phyloP scores from a whole-genome alignment of 2,329 filamentous ascomycete genomes.

The Rutstroemia sp. region DNA sequence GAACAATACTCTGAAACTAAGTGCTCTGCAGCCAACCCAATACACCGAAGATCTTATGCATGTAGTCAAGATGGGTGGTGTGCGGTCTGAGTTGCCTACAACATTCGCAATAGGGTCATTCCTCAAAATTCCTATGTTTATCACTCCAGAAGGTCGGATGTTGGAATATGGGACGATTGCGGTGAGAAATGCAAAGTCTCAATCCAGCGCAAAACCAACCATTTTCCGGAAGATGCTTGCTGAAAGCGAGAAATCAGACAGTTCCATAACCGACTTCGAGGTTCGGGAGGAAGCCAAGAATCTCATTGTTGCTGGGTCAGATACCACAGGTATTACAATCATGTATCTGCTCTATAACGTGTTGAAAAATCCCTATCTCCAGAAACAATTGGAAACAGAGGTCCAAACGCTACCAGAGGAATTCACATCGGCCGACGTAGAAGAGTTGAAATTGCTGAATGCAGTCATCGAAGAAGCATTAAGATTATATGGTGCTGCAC shows the following conservation, averaged over 20 bases:
- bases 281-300: neutral
- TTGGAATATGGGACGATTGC: neutral
- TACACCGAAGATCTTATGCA: neutral
- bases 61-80: accelerated
- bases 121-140: neutral
- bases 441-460: constrained; percentile 26
- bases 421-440: constrained; percentile 9
- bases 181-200: constrained; percentile 23
- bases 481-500: constrained; percentile 30
- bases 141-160: accelerated
- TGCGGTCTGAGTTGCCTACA: neutral
- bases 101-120: neutral
- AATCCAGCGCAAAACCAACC: neutral
- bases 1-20: too few relatives aligned
- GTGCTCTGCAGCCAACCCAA: neutral
- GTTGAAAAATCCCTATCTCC: neutral
- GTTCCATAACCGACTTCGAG: neutral
- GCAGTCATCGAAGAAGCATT: constrained; percentile 31
- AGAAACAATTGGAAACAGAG: neutral
- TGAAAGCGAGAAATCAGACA: neutral
- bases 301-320: constrained; percentile 5
- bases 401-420: neutral
- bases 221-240: constrained; percentile 2
- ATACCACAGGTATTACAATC: constrained; percentile 5
- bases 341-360: constrained; percentile 4